Base-by-base conservation (phyloP, 2,329 filamentous ascomycete genomes). In the Fusarium annulatum region DNA sequence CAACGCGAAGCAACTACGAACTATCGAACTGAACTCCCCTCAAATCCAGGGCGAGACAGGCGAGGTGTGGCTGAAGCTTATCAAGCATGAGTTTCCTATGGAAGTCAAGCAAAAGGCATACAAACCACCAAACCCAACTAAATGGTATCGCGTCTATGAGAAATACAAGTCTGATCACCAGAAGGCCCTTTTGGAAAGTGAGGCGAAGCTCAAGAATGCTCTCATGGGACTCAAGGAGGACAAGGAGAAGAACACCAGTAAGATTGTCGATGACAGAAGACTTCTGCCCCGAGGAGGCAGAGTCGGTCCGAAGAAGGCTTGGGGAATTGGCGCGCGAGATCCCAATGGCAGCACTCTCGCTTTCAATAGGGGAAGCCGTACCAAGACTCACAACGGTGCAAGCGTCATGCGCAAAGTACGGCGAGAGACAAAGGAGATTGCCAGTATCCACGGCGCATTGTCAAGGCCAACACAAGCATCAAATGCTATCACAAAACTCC, bases 131-230 rank as follows among this genome's bases (percentile, higher is more conserved):
- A 88, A 94, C 71, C 89, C 92, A 0, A 85, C 85, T 41, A 90
- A 90, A 67, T 98, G 95, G 95, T 90, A 92, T 79, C 90, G 92
- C 62, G 87, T 97, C 19, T 98, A 97, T 83, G 85, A 87, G 72
- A 90, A 90, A 71, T 91, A 95, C 78, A 87, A 89, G 72, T 85
- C 85, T 46, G 85, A 91, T 70, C 88, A 90, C 42, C 84, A 89
- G 39, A 83, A 86, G 58, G 86, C 89, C 59, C 86, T 92, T 12
- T 85, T 88, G 56, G 88, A 88, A 69, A 91, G 92, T 73, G 87
- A 89, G 65, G 87, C 86, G 67, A 85, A 85, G 60, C 84, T 94
- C 63, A 88, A 85, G 76, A 85, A 85, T 52, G 87, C 88, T 46
- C 83, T 92, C 51, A 86, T 87, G 19, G 88, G 86, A 19, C 85